Base-by-base conservation (phyloP, 2,329 filamentous ascomycete species). In the Fusarium anthophilum region DNA sequence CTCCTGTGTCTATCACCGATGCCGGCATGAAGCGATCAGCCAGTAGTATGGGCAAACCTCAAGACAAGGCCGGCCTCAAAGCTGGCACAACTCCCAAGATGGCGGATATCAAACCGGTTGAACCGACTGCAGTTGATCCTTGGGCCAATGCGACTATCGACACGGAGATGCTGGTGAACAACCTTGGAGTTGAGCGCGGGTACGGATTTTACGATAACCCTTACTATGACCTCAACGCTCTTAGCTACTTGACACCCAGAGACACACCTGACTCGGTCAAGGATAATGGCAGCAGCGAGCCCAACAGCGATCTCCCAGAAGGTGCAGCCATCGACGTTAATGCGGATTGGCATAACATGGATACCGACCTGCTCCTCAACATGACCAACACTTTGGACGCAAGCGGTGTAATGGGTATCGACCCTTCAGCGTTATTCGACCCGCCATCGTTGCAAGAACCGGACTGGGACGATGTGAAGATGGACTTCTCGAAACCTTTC, bases 251-350 rank as follows among this genome's bases (percentile, higher is more conserved):
- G 64, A 90, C 90, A 30, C 89, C 90, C 2, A 90, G 91, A 68
- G 89, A 91, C 77, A 92, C 90, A 13, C 90, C 90, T 1, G 90
- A 91, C 73, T 91, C 90, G 5, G 89, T 85, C 80, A 90, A 91
- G 79, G 89, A 91, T 64, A 87, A 86, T 73, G 86, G 87, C 8
- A 80, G 83, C 14, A 91, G 90, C 45, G 90, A 91, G 75, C 88
- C 89, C 15, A 91, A 87, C 69, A 91, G 89, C 76, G 90, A 92
- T 73, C 87, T 91, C 24, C 86, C 88, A 6, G 90, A 91, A 64
- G 84, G 84, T 10, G 84, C 86, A 8, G 79, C 82, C 22, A 82
- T 90, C 20, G 89, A 91, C 48, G 86, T 91, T 56, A 87, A 86
- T 38, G 77, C 88, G 35, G 81, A 83, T 53, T 91, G 87, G 87